Base-by-base conservation (phyloP, 257 asterid genomes). In the Solanum bukasovii region DNA sequence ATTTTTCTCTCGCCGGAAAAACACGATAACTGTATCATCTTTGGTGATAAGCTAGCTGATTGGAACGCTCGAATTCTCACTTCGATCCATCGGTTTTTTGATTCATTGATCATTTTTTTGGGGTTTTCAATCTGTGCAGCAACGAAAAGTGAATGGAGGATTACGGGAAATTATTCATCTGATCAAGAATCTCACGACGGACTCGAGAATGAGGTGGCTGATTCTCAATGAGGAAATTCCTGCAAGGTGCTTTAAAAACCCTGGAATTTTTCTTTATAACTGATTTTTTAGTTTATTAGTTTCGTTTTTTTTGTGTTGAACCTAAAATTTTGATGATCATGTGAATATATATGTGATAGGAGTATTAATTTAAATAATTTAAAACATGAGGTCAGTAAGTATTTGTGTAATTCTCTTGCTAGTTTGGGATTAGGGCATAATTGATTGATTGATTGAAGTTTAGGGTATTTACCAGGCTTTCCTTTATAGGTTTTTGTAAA, bases 71-170 rank as follows among this genome's bases (percentile, higher is more conserved):
- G 8, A 44, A 44, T 79, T 44, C n/a, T 79, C 84, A 44, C 38
- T 79, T 27, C 14, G 65, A 79, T 78, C 84, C 63, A 78, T 25
- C 35, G 37, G 0, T 78, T 42, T 42, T 42, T 2, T 79, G 3
- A 29, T 70, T 70, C 77, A 71, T 71, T 27, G 3, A 2, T 72
- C 0, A 52, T 12, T 10, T 74, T 38, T 38, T 23, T n/a, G 21
- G 93, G 93, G 90, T 5, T 38, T 77, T 77, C 25, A 38, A 38
- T 38, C 13, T 40, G 61, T 29, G 84, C 84, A 77, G 59, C 21
- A 21, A 23, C 7, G n/a, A 78, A 13, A 31, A 71, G 70, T 52
- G n/a, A 27, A 87, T 94, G 97, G 96, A 90, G 89, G 94, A 93
- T 38, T 92, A 91, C 88, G 44, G 89, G 91, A 92, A n/a, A n/a